phyloP scores from a whole-genome alignment of 2,329 filamentous ascomycete genomes.

The Claviceps quebecensis region DNA sequence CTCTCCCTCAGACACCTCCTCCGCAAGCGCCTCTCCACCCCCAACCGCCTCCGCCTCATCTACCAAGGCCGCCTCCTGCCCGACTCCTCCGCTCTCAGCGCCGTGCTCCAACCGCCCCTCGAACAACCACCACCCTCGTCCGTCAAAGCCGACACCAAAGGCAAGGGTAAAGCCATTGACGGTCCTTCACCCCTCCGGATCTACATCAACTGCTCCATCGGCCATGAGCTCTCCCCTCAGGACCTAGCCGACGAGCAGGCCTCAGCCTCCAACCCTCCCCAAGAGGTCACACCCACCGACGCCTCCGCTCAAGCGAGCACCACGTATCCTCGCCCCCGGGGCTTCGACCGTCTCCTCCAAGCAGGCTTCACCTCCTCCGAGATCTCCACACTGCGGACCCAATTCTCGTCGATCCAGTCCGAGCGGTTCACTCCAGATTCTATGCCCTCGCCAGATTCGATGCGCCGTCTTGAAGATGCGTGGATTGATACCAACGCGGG shows the following conservation, averaged over 20 bases:
- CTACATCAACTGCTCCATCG: conserved; percentile 90
- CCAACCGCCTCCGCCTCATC: conserved; percentile 72
- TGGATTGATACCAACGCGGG: conserved; percentile 67
- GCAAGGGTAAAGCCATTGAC: conserved; percentile 46
- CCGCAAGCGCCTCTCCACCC: conserved; percentile 54
- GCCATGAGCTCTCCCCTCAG: conserved; percentile 50
- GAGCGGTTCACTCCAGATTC: conserved; percentile 75
- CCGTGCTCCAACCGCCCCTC: conserved; percentile 52
- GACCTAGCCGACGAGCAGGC: conserved; percentile 58
- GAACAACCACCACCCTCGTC: conserved; percentile 32
- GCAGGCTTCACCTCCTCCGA: conserved; percentile 75
- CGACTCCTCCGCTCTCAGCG: conserved; percentile 54
- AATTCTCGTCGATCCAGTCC: conserved; percentile 77
- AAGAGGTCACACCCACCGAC: conserved; percentile 28
- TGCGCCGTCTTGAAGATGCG: conserved; percentile 70
- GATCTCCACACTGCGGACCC: conserved; percentile 69
- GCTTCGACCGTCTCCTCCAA: conserved; percentile 74
- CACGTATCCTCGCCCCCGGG: conserved; percentile 34
- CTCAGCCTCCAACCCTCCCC: conserved; percentile 23
- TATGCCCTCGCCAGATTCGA: conserved; percentile 64
- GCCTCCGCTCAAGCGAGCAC: conserved; percentile 12
- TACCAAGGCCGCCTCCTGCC: conserved; percentile 76
- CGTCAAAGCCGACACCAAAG: conserved; percentile 18
- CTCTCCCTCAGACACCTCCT: conserved; percentile 72
- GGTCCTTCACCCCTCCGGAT: conserved; percentile 33